These are phyloP conservation scores for Talaromyces proteolyticus DNA, from an alignment of 495 filamentous ascomycete species.

Conservation along the genomic window DNA sequence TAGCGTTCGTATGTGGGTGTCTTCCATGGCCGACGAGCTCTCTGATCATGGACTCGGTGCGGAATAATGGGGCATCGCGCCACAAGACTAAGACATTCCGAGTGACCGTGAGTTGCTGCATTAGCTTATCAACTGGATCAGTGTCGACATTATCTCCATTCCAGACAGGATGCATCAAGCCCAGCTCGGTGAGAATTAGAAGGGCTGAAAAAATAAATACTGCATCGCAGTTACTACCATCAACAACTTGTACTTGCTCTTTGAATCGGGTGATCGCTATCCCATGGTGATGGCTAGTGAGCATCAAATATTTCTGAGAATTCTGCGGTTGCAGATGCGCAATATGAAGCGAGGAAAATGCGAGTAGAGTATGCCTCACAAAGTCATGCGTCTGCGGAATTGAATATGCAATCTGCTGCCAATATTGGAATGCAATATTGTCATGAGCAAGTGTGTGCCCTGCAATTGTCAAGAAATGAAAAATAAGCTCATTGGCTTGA, in stretches of 20 bases:
- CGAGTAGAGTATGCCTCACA: slow-evolving; percentile 6
- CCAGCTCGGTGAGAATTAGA: background rate
- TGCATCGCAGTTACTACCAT: slow-evolving; percentile 3
- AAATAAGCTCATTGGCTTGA: slow-evolving; percentile 4
- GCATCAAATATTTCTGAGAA: slow-evolving; percentile 1
- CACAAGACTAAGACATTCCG: background rate
- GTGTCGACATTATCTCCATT: background rate
- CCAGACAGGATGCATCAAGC: slow-evolving; percentile 4
- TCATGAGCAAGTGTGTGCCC: slow-evolving; percentile 1
- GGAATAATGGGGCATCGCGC: background rate
- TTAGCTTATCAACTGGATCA: background rate
- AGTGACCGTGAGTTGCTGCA: slow-evolving; percentile 1
- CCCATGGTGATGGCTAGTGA: background rate
- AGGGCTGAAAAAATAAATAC: slow-evolving; percentile 1
- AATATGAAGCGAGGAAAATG: slow-evolving; percentile 3
- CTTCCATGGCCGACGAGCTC: slow-evolving; percentile 2
- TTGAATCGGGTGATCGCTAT: background rate
- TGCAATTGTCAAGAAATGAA: slow-evolving; percentile 2
- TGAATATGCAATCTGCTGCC: slow-evolving; percentile 5
- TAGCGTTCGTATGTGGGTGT: background rate
- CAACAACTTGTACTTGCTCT: background rate
- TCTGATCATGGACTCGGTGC: slow-evolving; percentile 3
- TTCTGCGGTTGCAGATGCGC: slow-evolving; percentile 2
- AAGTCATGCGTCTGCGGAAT: slow-evolving; percentile 1
- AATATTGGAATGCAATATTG: background rate